Evolutionary conservation across 176 grass and related monocot genomes (phyloP), one percentile per base, ranked within the genome.

Genomic region (Zoysia pacifica): DNA sequence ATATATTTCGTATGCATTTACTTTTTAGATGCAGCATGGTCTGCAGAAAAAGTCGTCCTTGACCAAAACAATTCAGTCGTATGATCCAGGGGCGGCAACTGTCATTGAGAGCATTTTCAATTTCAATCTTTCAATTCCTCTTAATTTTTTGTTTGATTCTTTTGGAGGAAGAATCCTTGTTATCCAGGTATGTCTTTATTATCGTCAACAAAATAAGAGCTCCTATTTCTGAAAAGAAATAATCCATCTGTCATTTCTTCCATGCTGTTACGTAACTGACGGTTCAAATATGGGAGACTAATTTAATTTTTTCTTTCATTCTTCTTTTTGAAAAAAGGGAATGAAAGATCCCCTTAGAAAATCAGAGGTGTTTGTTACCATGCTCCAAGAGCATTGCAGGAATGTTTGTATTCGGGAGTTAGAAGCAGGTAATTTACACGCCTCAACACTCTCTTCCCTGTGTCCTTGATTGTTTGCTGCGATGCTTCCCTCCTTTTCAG

Each of bases 101-200:
- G 84, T 94, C 81, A 82, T 98, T 54, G 90, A 94, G 83, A 91
- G 86, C 63, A 72, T 98, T 85, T 89, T 94, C 56, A 91, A 81
- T 58, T 91, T 98, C 48, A 84, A 93, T 63, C 83, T 98, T 84
- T 93, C 95, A 1, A 91, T 98, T 89, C 95, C 92, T 73, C 92
- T 98, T 44, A 94, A 98, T 79, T 93, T 93, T 72, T 76, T 98
- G 14, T 84, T 98, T 66, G 87, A 91, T 83, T 94, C 88, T 69
- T 98, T 91, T 82, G 92, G 92, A 76, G 92, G 95, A 85, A 82
- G 85, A 20, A 70, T 98, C 45, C 88, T 98, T 45, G 71, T 93
- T 79, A 73, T 98, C 66, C 92, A 94, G 82, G 95, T 98, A 80
- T 73, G 75, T 76, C 13, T 61, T 7, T 63, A 65, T 76, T 73